Conservation (phyloP, 305 asterid species). For the Fraxinus nigra region DNA sequence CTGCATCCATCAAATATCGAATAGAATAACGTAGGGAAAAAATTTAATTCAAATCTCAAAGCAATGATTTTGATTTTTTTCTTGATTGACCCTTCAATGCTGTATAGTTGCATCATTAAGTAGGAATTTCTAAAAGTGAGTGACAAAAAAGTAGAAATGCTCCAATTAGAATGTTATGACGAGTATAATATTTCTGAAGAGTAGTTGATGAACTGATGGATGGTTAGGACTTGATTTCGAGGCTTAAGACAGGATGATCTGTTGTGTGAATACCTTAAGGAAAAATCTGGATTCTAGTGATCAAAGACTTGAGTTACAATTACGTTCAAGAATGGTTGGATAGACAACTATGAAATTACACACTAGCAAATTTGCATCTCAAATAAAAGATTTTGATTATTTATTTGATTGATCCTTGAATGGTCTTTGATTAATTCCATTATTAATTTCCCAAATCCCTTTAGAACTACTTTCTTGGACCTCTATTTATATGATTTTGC, state of each 20-base stretch:
- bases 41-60: neutral
- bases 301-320: neutral
- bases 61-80: neutral
- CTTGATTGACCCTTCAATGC: neutral
- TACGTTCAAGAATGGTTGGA: neutral
- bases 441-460: neutral
- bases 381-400: neutral
- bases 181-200: neutral
- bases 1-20: neutral
- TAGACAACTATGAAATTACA: neutral
- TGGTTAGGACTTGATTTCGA: neutral
- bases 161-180: neutral
- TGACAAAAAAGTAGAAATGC: neutral
- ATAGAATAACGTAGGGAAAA: neutral
- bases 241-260: neutral
- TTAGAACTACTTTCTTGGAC: neutral
- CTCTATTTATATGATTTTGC: neutral
- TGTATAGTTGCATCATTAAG: neutral
- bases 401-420: neutral
- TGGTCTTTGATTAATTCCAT: neutral
- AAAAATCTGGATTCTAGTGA: neutral
- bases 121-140: neutral
- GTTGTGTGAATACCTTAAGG: neutral
- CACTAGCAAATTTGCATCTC: neutral
- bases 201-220: neutral